Percentiles rank a stretch among this genome's conserved stretches.
Conservation (phyloP, 768 basidiomycete species). For the Auriscalpium vulgare region DNA sequence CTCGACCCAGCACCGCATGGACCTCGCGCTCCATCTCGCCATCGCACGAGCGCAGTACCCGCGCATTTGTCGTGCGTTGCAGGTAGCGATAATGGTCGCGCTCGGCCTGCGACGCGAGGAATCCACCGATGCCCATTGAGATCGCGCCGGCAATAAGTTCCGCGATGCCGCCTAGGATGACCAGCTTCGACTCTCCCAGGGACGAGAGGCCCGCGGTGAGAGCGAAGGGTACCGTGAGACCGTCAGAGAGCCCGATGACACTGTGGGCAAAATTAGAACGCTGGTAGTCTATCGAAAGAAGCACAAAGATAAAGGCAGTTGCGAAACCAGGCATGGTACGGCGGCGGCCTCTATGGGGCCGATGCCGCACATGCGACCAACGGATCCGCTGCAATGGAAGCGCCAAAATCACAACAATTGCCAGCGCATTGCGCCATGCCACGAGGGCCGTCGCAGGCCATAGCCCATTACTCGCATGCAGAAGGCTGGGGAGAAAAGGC, state of each 20-base stretch:
- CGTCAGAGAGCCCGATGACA: slow-evolving; percentile 86
- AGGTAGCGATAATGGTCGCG: slow-evolving; percentile 90
- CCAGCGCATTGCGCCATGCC: not conserved
- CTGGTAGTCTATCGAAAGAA: not conserved
- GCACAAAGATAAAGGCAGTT: slow-evolving; percentile 1
- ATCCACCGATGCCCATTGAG: slow-evolving; percentile 98
- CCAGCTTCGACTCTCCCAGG: slow-evolving; percentile 83
- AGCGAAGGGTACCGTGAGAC: slow-evolving; percentile 88
- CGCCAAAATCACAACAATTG: not conserved
- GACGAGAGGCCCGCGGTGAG: slow-evolving; percentile 84
- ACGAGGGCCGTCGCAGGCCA: not conserved
- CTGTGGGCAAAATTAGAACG: slow-evolving; percentile 27
- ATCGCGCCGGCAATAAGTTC: slow-evolving; percentile 96
- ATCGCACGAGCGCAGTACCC: slow-evolving; percentile 83
- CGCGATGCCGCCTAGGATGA: slow-evolving; percentile 89
- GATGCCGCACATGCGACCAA: too few relatives aligned
- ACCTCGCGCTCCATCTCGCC: slow-evolving; percentile 98
- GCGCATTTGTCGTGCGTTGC: slow-evolving; percentile 60
- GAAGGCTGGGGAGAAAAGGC: not conserved
- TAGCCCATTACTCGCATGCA: not conserved
- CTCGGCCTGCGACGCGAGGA: slow-evolving; percentile 94
- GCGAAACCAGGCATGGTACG: not conserved
- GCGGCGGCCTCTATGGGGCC: too few relatives aligned
- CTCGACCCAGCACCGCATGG: slow-evolving; percentile 73
- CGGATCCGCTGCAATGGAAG: not conserved